phyloP scores from a whole-genome alignment of 2,329 filamentous ascomycete species.

The Penicillium sclerotigenum region DNA sequence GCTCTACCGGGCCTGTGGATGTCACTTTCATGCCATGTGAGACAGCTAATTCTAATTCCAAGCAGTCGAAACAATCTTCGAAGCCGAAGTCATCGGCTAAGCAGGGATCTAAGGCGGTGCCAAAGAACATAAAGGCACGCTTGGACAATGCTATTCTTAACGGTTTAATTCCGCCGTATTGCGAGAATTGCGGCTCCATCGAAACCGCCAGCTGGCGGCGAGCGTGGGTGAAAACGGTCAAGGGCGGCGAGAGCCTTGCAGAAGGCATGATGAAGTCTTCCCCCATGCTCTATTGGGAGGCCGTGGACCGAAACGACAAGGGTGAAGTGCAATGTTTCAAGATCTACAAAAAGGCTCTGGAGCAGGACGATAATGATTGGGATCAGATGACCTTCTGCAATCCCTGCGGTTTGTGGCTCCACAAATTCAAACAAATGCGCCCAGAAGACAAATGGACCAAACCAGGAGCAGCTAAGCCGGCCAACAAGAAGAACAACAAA shows the following conservation, averaged over 20 bases:
- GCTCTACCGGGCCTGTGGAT: slow-evolving; percentile 39
- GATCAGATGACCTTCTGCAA: slow-evolving; percentile 80
- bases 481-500: slow-evolving; percentile 36
- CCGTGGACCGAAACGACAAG: slow-evolving; percentile 60
- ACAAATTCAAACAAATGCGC: slow-evolving; percentile 80
- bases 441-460: slow-evolving; percentile 81
- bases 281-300: slow-evolving; percentile 69
- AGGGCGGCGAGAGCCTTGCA: slow-evolving; percentile 66
- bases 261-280: slow-evolving; percentile 71
- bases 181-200: slow-evolving; percentile 88
- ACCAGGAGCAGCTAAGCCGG: slow-evolving; percentile 29
- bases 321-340: slow-evolving; percentile 66
- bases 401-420: slow-evolving; percentile 92
- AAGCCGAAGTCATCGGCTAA: slow-evolving; percentile 30
- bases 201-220: slow-evolving; percentile 96
- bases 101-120: slow-evolving; percentile 59
- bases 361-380: slow-evolving; percentile 66
- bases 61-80: slow-evolving; percentile 23
- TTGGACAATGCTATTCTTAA: slow-evolving; percentile 62
- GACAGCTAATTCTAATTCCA: neutral
- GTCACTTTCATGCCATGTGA: slow-evolving; percentile 44
- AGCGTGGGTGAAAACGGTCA: slow-evolving; percentile 74
- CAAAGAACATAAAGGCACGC: slow-evolving; percentile 59
- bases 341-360: slow-evolving; percentile 70
- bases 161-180: slow-evolving; percentile 83